A percentile compares a stretch with the other conserved stretches of the same genome.
These are phyloP conservation scores for Tetrahymena borealis DNA, from an alignment of 73 alveolate species.

Conservation along the genomic window DNA sequence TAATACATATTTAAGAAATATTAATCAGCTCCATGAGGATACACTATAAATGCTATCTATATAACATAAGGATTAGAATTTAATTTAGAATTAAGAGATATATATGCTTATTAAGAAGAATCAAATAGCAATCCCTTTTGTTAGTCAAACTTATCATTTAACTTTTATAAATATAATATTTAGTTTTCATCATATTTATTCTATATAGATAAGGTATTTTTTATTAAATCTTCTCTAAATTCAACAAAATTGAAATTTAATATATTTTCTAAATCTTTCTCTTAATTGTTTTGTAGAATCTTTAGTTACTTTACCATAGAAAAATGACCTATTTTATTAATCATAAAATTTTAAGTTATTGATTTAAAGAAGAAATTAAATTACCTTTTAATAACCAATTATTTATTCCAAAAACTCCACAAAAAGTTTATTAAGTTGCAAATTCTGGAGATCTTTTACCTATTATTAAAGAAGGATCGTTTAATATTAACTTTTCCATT, in stretches of 20 bases:
- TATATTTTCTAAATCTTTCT: not conserved
- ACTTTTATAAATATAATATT: not conserved
- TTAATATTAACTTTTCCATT: not conserved
- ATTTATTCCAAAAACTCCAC: not conserved
- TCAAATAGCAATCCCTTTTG: too few relatives aligned
- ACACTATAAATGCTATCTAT: too few relatives aligned
- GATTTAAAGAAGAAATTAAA: not conserved
- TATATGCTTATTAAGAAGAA: too few relatives aligned
- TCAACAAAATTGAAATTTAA: not conserved
- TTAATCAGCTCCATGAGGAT: too few relatives aligned
- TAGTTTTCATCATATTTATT: not conserved
- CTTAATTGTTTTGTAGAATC: not conserved
- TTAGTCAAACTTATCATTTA: too few relatives aligned
- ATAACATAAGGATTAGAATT: too few relatives aligned
- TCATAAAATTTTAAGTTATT: not conserved
- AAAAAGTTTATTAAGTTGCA: not conserved
- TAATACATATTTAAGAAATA: too few relatives aligned
- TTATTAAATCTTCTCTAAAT: not conserved
- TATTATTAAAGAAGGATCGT: not conserved
- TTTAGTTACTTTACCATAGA: not conserved
- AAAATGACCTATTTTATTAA: not conserved
- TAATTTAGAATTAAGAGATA: too few relatives aligned
- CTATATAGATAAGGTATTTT: not conserved
- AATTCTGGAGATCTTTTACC: not conserved
- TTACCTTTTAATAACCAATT: not conserved